Conservation (phyloP, 441 rosid species). For the Gossypium schwendimanii region DNA sequence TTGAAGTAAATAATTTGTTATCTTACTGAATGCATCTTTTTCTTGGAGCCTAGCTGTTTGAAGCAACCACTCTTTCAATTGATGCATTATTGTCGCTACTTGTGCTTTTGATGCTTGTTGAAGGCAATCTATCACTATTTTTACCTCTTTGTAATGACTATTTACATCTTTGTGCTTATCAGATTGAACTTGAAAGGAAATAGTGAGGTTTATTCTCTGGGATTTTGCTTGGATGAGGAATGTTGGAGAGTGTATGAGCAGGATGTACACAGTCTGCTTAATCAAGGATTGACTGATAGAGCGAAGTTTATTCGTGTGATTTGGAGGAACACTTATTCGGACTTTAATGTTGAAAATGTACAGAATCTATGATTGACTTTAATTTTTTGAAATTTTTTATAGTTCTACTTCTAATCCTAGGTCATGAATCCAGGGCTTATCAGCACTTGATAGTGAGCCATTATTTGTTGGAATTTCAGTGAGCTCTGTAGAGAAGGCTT, state of each 20-base stretch:
- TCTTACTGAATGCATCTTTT: neutral
- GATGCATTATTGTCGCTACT: conserved; percentile 7
- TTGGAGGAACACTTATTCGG: conserved; percentile 62
- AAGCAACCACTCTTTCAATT: neutral
- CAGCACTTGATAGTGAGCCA: conserved; percentile 50
- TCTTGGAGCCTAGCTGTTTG: neutral
- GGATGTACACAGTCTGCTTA: conserved; percentile 56
- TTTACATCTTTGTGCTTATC: conserved; percentile 14
- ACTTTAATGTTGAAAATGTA: conserved; percentile 61
- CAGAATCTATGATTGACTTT: conserved; percentile 11
- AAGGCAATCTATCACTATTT: neutral
- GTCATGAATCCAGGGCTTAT: conserved; percentile 57
- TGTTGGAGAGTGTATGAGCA: conserved; percentile 83
- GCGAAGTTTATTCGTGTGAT: conserved; percentile 63
- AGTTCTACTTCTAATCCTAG: neutral
- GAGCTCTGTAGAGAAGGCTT: conserved; percentile 66
- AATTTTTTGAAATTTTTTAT: neutral
- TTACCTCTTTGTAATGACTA: neutral
- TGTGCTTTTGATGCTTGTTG: neutral
- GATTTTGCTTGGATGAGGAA: conserved; percentile 85
- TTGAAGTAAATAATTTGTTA: neutral
- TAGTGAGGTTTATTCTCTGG: conserved; percentile 35
- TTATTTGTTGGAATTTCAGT: conserved; percentile 68
- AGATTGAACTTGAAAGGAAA: conserved; percentile 68
- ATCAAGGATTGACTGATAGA: conserved; percentile 74